Conservation (phyloP, 257 asterid genomes). For the Plantago ovata region DNA sequence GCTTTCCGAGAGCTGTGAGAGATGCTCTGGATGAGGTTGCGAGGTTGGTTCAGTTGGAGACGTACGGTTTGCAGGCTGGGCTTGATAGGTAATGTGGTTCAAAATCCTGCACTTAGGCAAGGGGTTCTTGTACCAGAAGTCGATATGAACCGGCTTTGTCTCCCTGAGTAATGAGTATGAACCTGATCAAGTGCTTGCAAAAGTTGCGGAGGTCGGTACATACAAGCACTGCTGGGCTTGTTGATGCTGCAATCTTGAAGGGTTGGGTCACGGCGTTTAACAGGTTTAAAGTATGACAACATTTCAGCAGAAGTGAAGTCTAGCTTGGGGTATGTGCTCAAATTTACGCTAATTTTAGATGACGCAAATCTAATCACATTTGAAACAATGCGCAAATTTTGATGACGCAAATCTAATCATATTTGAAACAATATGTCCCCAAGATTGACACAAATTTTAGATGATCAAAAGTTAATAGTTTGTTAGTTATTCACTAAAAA, state of each 20-base stretch:
- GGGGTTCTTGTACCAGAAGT: conserved; percentile 56
- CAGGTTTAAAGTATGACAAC: conserved; percentile 23
- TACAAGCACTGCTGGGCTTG: conserved; percentile 31
- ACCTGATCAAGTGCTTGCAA: conserved; percentile 33
- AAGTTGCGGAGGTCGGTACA: conserved; percentile 24
- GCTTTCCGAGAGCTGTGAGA: conserved; percentile 39
- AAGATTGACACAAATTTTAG: too few relatives aligned
- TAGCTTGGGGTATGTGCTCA: conserved; percentile 25
- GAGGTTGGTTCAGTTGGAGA: conserved; percentile 35
- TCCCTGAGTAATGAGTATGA: conserved; percentile 36
- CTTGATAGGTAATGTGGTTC: conserved; percentile 34
- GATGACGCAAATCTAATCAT: too few relatives aligned
- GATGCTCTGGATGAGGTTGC: conserved; percentile 51
- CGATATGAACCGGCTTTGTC: conserved; percentile 31
- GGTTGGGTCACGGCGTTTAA: conserved; percentile 59
- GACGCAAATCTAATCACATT: too few relatives aligned
- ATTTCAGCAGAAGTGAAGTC: conserved; percentile 26
- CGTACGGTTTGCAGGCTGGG: conserved; percentile 42
- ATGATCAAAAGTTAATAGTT: too few relatives aligned
- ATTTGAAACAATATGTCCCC: too few relatives aligned
- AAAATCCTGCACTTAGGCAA: conserved; percentile 46
- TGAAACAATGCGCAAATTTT: too few relatives aligned
- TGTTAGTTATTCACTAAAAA: too few relatives aligned
- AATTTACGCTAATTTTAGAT: too few relatives aligned
- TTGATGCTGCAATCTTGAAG: conserved; percentile 46